Evolutionary conservation across 1,284 basidiomycete genomes (phyloP).

Genomic region (Cerrena zonata): DNA sequence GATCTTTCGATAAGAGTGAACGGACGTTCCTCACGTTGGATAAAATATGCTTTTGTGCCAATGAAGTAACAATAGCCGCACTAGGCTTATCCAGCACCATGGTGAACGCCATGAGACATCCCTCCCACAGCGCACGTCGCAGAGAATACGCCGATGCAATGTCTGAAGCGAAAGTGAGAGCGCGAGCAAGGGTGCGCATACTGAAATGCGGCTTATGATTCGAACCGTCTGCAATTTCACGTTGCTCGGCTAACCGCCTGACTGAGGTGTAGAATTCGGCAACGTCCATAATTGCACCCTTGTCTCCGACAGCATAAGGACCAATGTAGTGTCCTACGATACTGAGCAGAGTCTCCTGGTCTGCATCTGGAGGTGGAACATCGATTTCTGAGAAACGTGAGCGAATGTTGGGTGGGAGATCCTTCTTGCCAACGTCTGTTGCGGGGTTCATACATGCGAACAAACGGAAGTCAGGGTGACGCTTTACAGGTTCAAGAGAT

Average conservation of each 20-base stretch:
- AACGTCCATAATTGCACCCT: conserved; percentile 82
- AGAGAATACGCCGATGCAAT: conserved; percentile 75
- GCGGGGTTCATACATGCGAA: conserved; percentile 99
- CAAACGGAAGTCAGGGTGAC: conserved; percentile 91
- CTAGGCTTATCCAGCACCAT: conserved; percentile 87
- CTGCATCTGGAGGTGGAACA: conserved; percentile 87
- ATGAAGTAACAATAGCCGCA: conserved; percentile 56
- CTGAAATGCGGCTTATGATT: conserved; percentile 96
- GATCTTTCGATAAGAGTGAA: conserved; percentile 69
- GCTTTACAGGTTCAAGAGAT: conserved; percentile 81
- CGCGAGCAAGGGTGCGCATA: conserved; percentile 91
- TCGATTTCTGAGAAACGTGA: conserved; percentile 94
- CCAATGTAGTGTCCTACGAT: conserved; percentile 93
- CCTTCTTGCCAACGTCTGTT: conserved; percentile 97
- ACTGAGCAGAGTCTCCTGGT: conserved; percentile 82
- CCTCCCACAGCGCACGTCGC: conserved; percentile 89
- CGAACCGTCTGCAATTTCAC: conserved; percentile 90
- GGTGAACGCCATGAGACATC: conserved; percentile 95
- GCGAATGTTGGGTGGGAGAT: conserved; percentile 86
- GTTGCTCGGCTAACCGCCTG: conserved; percentile 72
- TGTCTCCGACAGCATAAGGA: conserved; percentile 77
- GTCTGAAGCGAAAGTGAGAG: conserved; percentile 86
- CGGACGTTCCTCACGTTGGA: conserved; percentile 76
- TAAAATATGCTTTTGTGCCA: conserved; percentile 80
- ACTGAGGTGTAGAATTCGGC: conserved; percentile 87